A percentile compares a stretch with the other conserved stretches of the same genome.
These are phyloP conservation scores for Candida sanyaensis DNA, from an alignment of 1,139 yeast genomes.

Conservation along the genomic window DNA sequence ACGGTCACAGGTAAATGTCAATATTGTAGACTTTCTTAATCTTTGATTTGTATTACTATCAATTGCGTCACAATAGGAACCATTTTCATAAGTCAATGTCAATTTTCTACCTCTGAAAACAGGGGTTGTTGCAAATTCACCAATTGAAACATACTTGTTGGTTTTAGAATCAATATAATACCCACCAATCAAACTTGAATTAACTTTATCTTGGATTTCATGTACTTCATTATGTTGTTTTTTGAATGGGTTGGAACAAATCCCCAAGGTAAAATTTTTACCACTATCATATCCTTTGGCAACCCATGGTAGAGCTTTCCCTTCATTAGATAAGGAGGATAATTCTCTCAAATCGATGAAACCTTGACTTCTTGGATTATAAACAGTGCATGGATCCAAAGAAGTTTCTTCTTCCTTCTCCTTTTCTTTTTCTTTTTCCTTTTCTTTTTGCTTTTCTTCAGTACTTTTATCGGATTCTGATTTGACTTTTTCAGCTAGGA, in stretches of 20 bases:
- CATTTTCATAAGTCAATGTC: constrained; percentile 68
- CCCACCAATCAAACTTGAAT: constrained; percentile 63
- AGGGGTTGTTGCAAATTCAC: constrained; percentile 61
- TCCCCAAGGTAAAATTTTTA: constrained; percentile 74
- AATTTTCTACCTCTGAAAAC: constrained; percentile 71
- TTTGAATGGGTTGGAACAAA: constrained; percentile 69
- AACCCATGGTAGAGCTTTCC: constrained; percentile 56
- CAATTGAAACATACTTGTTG: constrained; percentile 61
- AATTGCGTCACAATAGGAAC: constrained; percentile 60
- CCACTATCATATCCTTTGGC: constrained; percentile 74
- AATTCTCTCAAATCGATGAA: constrained; percentile 58
- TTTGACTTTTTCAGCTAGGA: neutral
- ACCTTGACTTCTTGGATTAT: constrained; percentile 52
- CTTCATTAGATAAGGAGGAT: constrained; percentile 45
- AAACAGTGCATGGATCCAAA: constrained; percentile 54
- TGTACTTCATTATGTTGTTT: constrained; percentile 26
- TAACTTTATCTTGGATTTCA: constrained; percentile 40
- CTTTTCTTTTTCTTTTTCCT: constrained; percentile 1
- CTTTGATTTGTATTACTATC: constrained; percentile 39
- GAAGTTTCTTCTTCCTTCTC: constrained; percentile 13
- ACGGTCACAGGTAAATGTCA: constrained; percentile 80
- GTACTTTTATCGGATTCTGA: neutral
- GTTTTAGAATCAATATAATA: constrained; percentile 58
- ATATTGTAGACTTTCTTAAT: constrained; percentile 60
- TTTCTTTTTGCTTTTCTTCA: no score